Evolutionary conservation across 768 basidiomycete genomes (phyloP).

Genomic region (Phylloporus sp.): DNA sequence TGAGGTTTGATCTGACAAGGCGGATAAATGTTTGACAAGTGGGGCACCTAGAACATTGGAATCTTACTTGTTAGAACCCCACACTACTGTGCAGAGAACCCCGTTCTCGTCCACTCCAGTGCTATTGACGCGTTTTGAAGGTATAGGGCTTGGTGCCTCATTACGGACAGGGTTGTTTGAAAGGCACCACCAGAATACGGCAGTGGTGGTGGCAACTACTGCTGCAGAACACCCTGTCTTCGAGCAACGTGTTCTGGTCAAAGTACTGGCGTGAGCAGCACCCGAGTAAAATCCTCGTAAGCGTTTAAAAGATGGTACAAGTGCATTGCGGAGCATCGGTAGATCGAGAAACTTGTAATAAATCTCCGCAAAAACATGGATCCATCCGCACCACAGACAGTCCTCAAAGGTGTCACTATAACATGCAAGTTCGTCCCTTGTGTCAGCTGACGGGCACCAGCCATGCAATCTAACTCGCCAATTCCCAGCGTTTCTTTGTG

Average conservation of each 20-base stretch:
- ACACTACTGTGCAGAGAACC: constrained; percentile 51
- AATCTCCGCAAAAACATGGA: constrained; percentile 20
- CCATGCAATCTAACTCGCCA: constrained; percentile 26
- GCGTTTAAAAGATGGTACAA: constrained; percentile 2
- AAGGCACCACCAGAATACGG: constrained; percentile 38
- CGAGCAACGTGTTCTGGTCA: not conserved
- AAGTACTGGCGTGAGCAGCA: not conserved
- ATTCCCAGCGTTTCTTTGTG: constrained; percentile 54
- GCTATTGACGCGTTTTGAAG: constrained; percentile 14
- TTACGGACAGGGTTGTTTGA: constrained; percentile 34
- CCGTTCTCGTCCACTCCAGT: constrained; percentile 25
- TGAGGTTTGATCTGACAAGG: constrained; percentile 41
- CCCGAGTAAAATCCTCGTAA: constrained; percentile 9
- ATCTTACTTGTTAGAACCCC: constrained; percentile 73
- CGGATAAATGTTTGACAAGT: not conserved
- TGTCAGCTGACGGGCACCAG: constrained; percentile 4
- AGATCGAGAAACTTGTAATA: not conserved
- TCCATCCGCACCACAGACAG: constrained; percentile 35
- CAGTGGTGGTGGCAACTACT: constrained; percentile 20
- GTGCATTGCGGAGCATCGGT: constrained; percentile 13
- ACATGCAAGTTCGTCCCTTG: constrained; percentile 76
- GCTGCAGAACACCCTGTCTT: constrained; percentile 12
- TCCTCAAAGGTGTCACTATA: constrained; percentile 55
- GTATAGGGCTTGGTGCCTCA: constrained; percentile 23
- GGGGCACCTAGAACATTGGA: not conserved